Evolutionary conservation across 2,329 filamentous ascomycete species (phyloP), one percentile per base, ranked within the genome.

Genomic region (Colletotrichum kahawae): DNA sequence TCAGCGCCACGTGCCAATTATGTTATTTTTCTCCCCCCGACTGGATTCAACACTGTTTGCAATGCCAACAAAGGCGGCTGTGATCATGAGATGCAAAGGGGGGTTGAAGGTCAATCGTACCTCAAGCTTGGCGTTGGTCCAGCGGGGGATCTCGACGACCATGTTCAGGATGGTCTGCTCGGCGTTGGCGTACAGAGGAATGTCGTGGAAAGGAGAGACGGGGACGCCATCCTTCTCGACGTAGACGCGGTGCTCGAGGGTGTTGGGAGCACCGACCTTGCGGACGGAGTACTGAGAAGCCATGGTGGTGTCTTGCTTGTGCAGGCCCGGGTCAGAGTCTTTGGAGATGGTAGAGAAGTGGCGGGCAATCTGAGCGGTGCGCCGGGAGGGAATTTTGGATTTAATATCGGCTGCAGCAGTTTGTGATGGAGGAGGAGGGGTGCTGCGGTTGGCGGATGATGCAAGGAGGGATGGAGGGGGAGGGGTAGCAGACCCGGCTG

Each of bases 101-200:
- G n/a, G 29, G 16, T 27, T 34, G 34, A 71, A 48, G 18, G 77
- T 63, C 51, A 77, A 74, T 88, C 93, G 80, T 86, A 98, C 96
- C 94, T 99, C 97, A 87, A 97, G 95, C 93, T 99, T 99, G 83
- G 94, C 97, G 89, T 99, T 99, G 90, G 96, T 98, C 97, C 97
- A 99, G 89, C 97, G 94, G 83, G 97, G 97, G 82, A 99, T 98
- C 93, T 99, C 97, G 82, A 99, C 97, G 79, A 99, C 86, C 97
- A 99, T 99, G 93, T 99, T 99, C 84, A 99, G 92, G 85, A 98
- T 89, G 81, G 94, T 98, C 91, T 98, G 92, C 90, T 98, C 94
- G 87, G 94, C 91, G 86, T 99, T 98, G 93, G 96, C 96, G 85
- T 95, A 99, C 81, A 99, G 95, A 77, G 97, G 97, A 80, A 99